Conservation (phyloP, 1,139 yeast genomes). For the Scheffersomyces illinoinensis region DNA sequence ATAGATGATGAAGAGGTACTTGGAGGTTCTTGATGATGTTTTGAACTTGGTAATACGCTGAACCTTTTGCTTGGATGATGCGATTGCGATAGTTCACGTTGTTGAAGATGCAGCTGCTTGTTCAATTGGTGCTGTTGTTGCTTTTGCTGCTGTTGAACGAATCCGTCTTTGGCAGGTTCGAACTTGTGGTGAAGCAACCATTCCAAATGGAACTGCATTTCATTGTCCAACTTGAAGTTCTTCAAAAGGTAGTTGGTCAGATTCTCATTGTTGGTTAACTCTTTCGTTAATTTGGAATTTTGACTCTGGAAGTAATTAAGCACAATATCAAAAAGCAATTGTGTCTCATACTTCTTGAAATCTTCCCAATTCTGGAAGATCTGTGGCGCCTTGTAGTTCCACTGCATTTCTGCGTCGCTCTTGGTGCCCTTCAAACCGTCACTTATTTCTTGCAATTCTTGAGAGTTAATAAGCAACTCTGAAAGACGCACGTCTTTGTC, state of each 20-base stretch:
- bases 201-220: conserved; percentile 40
- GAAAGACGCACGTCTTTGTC: conserved; percentile 53
- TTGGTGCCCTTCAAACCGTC: conserved; percentile 14
- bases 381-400: conserved; percentile 81
- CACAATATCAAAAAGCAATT: conserved; percentile 65
- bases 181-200: conserved; percentile 31
- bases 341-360: conserved; percentile 68
- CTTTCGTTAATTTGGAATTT: conserved; percentile 46
- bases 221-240: conserved; percentile 39
- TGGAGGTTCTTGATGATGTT: background rate
- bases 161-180: conserved; percentile 15
- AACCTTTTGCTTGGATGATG: conserved; percentile 10
- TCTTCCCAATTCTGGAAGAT: conserved; percentile 75
- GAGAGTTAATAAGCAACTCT: conserved; percentile 42
- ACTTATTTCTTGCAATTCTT: conserved; percentile 41
- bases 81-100: conserved; percentile 2
- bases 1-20: conserved; percentile 4
- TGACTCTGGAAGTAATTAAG: conserved; percentile 68
- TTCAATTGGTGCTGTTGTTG: conserved; percentile 14
- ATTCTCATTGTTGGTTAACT: conserved; percentile 58
- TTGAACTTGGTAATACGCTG: conserved; percentile 8
- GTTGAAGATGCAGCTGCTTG: background rate
- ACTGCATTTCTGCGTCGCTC: conserved; percentile 45
- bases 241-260: conserved; percentile 65
- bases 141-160: conserved; percentile 8